Percentiles rank a stretch among this genome's conserved stretches.
Conservation (phyloP, 2,329 filamentous ascomycete genomes). For the Amphichorda felina region DNA sequence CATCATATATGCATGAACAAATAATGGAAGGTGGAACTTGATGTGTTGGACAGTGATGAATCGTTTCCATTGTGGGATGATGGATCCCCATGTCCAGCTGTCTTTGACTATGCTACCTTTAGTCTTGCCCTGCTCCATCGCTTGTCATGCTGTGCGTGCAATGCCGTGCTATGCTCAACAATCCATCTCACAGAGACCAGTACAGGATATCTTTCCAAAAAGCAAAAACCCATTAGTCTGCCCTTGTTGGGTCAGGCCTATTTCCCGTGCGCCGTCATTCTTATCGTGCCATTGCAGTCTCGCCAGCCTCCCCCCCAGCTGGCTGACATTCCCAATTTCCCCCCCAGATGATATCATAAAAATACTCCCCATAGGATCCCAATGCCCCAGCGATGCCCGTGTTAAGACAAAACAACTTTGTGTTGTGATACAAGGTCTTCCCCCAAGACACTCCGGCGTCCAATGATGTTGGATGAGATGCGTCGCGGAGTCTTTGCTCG, state of each 20-base stretch:
- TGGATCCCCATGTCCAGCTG: slow-evolving; percentile 1
- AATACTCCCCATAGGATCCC: not conserved
- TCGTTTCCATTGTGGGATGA: not conserved
- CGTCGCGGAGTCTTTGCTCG: too few species aligned
- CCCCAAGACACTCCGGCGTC: too few species aligned
- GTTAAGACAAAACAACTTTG: not conserved
- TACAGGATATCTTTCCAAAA: slow-evolving; percentile 1
- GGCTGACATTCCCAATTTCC: not conserved
- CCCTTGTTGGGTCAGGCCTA: not conserved
- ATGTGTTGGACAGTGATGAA: slow-evolving; percentile 2
- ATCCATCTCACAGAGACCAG: not conserved
- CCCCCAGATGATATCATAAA: not conserved
- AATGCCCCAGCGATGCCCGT: not conserved
- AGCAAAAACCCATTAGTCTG: not conserved
- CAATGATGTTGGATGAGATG: too few species aligned
- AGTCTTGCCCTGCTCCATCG: not conserved
- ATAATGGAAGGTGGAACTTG: not conserved
- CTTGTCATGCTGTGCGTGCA: not conserved
- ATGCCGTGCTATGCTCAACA: slow-evolving; percentile 3
- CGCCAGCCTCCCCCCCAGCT: not conserved
- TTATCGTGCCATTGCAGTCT: not conserved
- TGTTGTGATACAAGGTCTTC: not conserved
- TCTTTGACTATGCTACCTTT: slow-evolving; percentile 1
- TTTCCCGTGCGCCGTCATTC: not conserved
- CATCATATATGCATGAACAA: not conserved